Base-by-base conservation (phyloP, 345 rosid genomes). In the Lagerstroemia speciosa region DNA sequence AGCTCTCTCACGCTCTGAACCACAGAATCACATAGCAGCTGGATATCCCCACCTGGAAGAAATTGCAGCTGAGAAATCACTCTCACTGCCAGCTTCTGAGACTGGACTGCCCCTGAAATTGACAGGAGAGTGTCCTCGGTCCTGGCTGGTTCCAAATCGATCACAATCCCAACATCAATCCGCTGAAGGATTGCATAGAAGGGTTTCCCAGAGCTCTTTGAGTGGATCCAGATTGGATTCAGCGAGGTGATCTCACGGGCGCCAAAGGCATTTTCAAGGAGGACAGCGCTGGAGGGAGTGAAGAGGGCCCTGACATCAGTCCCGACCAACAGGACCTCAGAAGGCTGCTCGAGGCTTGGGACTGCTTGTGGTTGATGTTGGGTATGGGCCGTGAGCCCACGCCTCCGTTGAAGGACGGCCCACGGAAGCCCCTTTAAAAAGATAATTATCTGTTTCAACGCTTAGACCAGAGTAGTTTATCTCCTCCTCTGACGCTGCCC, bases 81-180 rank as follows among this genome's bases (percentile, higher is more conserved):
- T 5, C 97, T 89, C 45, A 95, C 96, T 0, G 96, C 98, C 33
- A 95, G 78, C 71, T 95, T 95, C 84, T 95, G 99, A 2, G 98
- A 92, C 74, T 95, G 99, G 17, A 92, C 99, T 0, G 99, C 98
- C 62, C 99, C 99, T 0, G 98, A 97, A 53, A 95, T 90, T 0
- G 99, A 95, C 71, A 92, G 78, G 24, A 97, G 96, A 11, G 99
- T 98, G 66, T 95, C 98, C 75, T 90, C 93, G 0, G 96, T 80
- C 79, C 96, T 87, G 22, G 97, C 93, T 60, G 99, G 98, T 70
- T 95, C 99, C 72, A 95, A 84, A 85, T 95, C 99, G 67, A 94
- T 87, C 62, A 95, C 98, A 65, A 92, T 84, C 17, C 99, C 99
- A 27, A 95, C 97, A 79, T 95, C 99, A 64, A 92, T 78, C 82